Conservation (phyloP, 1,284 basidiomycete species). For the Ganoderma multipileum region DNA sequence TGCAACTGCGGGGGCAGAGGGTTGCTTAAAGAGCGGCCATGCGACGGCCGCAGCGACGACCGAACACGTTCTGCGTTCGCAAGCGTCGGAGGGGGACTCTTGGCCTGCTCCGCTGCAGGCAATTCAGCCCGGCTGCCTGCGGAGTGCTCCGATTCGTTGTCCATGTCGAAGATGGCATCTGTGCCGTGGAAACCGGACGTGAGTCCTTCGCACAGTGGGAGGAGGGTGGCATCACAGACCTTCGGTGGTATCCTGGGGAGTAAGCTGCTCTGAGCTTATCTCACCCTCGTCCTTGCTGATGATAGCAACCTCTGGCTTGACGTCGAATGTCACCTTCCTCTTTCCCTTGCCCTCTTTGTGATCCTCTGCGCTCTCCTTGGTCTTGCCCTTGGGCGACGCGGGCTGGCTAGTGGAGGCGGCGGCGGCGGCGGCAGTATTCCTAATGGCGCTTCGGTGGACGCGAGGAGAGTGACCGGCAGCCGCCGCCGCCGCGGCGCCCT, state of each 20-base stretch:
- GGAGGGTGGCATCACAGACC: constrained; percentile 32
- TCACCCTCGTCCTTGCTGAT: constrained; percentile 42
- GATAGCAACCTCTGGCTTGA: constrained; percentile 59
- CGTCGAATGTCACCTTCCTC: constrained; percentile 77
- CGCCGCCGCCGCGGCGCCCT: constrained; percentile 6
- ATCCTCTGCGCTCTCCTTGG: constrained; percentile 15
- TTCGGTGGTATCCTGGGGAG: constrained; percentile 27
- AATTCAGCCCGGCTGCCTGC: constrained; percentile 18
- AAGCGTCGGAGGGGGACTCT: constrained; percentile 24
- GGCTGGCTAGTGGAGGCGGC: constrained; percentile 20
- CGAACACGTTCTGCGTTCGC: constrained; percentile 28
- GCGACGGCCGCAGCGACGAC: constrained; percentile 32
- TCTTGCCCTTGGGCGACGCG: constrained; percentile 23
- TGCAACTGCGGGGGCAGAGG: constrained; percentile 62
- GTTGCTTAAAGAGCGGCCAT: constrained; percentile 38
- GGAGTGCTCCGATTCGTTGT: constrained; percentile 47
- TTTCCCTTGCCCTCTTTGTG: constrained; percentile 53
- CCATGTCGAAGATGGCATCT: constrained; percentile 77
- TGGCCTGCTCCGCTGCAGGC: constrained; percentile 28
- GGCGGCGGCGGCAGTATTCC: constrained; percentile 26
- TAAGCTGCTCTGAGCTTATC: constrained; percentile 13
- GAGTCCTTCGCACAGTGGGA: background rate
- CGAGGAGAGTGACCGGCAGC: constrained; percentile 36
- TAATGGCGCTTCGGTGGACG: constrained; percentile 39
- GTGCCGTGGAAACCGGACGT: background rate